Base-by-base conservation (phyloP, 179 eudicot genomes). In the Silene vulgaris region DNA sequence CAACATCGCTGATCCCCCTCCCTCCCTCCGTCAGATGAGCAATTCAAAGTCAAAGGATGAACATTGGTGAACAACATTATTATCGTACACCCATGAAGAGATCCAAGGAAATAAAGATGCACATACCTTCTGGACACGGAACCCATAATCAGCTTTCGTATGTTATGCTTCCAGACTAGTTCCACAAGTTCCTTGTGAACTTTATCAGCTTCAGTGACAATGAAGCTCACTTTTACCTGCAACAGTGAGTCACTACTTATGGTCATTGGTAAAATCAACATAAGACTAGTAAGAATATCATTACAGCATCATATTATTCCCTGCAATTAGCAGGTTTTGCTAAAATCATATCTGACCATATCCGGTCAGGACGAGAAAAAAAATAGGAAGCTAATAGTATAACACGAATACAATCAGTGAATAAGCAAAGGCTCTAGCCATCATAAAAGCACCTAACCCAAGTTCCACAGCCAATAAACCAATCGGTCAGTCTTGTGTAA, bases 131-230 rank as follows among this genome's bases (percentile, higher is more conserved):
- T 84, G 23, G 90, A 87, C 26, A 78, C 74, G 69, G 84, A 87
- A 66, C 94, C 97, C 80, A 92, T 86, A 74, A 92, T 87, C 78
- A 92, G 94, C 78, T 81, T 91, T 80, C 77, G 84, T 21, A 91
- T 83, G 21, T 78, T 67, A 69, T 87, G 80, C 68, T 81, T 72
- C 52, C 72, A 73, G 67, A 90, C 86, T 71, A 90, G 56, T 72
- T 89, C 85, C 66, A 89, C 80, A 67, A 92, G 91, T 61, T 89
- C 94, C 29, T 72, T 86, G 59, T 83, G 85, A 78, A 90, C 89
- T 75, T 83, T 81, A 43, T 84, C 89, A 64, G 87, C 82, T 82
- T 92, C 94, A 77, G 81, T 80, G 26, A 82, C 75, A 26, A 86
- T 50, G 52, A 84, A 43, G 78, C 85, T 86, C 66, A 86, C 88